Conservation (phyloP, 2,329 filamentous ascomycete species). For the Cercospora zeina region DNA sequence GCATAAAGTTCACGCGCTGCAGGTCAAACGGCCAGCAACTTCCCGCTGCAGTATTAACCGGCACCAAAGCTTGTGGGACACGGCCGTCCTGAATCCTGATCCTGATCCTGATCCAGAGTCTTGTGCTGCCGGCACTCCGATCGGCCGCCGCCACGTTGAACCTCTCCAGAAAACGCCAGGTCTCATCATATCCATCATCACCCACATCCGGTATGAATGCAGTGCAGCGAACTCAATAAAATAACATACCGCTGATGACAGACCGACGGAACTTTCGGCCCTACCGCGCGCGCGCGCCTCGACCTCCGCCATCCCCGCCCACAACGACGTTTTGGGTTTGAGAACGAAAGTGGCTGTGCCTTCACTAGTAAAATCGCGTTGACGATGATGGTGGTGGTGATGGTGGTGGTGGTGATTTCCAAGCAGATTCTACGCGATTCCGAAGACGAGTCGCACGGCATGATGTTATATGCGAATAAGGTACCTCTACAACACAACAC, state of each 20-base stretch:
- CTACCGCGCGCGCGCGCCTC: background rate
- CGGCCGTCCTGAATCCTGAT: too few species aligned
- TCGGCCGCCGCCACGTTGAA: background rate
- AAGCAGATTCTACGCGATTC: background rate
- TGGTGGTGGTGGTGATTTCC: background rate
- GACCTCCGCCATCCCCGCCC: background rate
- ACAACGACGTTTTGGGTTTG: background rate
- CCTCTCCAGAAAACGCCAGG: background rate
- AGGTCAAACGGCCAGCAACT: background rate
- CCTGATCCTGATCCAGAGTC: background rate
- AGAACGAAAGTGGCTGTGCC: background rate
- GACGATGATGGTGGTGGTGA: too few species aligned
- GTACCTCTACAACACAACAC: too few species aligned
- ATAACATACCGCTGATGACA: background rate
- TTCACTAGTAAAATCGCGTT: too few species aligned
- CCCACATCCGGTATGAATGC: background rate
- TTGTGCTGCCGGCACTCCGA: background rate
- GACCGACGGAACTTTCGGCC: background rate
- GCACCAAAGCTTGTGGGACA: background rate
- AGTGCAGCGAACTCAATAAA: background rate
- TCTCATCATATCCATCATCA: background rate
- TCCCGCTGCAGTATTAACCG: constrained; percentile 1
- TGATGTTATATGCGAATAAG: too few species aligned
- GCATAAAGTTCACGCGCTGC: constrained; percentile 9
- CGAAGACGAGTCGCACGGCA: background rate